Percentiles rank a stretch among this genome's conserved stretches.
These are phyloP conservation scores for Scutellaria barbata DNA, from an alignment of 257 asterid genomes.

Conservation along the genomic window DNA sequence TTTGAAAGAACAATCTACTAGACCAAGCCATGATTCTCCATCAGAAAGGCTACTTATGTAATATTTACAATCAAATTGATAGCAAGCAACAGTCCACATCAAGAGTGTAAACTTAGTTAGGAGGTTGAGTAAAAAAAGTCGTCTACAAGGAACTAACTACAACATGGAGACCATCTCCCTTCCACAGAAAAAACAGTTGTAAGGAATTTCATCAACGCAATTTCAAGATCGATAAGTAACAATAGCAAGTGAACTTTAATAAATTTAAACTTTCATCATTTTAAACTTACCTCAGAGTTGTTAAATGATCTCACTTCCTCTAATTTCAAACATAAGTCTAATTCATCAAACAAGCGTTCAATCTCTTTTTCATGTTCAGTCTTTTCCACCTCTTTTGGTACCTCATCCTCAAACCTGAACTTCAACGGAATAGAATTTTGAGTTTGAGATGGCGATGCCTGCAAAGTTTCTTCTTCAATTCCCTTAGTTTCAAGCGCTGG, in stretches of 20 bases:
- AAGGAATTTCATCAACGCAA: neutral
- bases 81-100: neutral
- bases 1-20: neutral
- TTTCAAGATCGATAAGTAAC: neutral
- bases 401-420: conserved; percentile 56
- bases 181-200: neutral
- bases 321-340: conserved; percentile 8
- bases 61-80: neutral
- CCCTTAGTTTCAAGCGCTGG: conserved; percentile 13
- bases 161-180: neutral
- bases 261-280: conserved; percentile 3
- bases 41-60: neutral
- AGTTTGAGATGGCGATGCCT: conserved; percentile 3
- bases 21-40: neutral
- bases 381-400: conserved; percentile 39
- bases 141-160: neutral
- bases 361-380: conserved; percentile 43
- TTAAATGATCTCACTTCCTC: conserved; percentile 19
- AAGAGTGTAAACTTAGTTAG: neutral
- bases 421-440: conserved; percentile 40
- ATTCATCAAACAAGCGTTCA: conserved; percentile 44
- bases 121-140: neutral
- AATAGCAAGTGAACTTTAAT: neutral
- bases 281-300: conserved; percentile 37
- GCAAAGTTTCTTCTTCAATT: conserved; percentile 28